Percentiles rank a stretch among this genome's conserved stretches.
These are phyloP conservation scores for Xylaria palmicola DNA, from an alignment of 495 filamentous ascomycete genomes.

Conservation along the genomic window DNA sequence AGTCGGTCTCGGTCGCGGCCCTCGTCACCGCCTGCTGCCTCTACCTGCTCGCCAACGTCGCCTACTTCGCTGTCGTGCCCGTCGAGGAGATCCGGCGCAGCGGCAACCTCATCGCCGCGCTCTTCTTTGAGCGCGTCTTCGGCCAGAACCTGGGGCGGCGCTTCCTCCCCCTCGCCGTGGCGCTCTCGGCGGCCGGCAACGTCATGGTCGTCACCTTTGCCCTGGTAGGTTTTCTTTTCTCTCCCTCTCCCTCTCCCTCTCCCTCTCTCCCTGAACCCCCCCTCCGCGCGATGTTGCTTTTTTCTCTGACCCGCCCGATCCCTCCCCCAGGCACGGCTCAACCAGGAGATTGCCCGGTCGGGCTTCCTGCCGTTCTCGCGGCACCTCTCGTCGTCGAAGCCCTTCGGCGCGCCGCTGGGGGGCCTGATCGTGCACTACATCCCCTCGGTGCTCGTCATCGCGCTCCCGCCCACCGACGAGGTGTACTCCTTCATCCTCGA, in stretches of 20 bases:
- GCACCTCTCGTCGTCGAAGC: constrained; percentile 61
- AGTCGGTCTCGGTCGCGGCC: constrained; percentile 60
- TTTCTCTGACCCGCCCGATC: no score
- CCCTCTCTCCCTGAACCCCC: no score
- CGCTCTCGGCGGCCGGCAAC: constrained; percentile 67
- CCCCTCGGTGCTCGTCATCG: constrained; percentile 64
- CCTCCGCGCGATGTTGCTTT: no score
- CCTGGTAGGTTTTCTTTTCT: constrained; percentile 52
- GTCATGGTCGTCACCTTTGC: constrained; percentile 77
- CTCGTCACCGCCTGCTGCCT: constrained; percentile 60
- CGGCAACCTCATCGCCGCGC: constrained; percentile 64
- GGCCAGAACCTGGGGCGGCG: constrained; percentile 55
- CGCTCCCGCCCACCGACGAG: constrained; percentile 61
- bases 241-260: no score
- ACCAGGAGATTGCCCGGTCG: constrained; percentile 50
- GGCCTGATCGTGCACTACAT: constrained; percentile 68
- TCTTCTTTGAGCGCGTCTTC: constrained; percentile 69
- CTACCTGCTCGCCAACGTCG: constrained; percentile 68
- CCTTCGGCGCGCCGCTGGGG: constrained; percentile 66
- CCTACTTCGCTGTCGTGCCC: constrained; percentile 68
- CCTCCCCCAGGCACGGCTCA: constrained; percentile 62
- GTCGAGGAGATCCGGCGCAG: constrained; percentile 66
- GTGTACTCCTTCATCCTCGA: constrained; percentile 74
- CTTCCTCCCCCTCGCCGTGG: constrained; percentile 63
- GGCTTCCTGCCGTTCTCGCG: constrained; percentile 66